Evolutionary conservation across 192 early-diverging fungal species (phyloP).

Genomic region (Polychytrium aggregatum): DNA sequence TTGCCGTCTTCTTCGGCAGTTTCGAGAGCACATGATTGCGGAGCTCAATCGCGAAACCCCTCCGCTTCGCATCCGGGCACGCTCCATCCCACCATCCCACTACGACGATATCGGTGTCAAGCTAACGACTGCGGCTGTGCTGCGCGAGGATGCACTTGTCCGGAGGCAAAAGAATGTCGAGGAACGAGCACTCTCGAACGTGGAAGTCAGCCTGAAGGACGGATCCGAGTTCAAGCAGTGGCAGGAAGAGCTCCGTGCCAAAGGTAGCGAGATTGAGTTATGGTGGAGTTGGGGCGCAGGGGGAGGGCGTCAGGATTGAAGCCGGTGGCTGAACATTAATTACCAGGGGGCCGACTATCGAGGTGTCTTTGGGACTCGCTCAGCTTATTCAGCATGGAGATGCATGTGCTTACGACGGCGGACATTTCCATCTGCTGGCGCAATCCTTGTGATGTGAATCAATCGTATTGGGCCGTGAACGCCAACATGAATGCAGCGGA

Average conservation of each 20-base stretch:
- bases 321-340: too few relatives aligned
- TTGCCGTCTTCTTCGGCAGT: slow-evolving; percentile 5
- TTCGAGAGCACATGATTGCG: slow-evolving; percentile 9
- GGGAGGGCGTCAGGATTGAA: too few relatives aligned
- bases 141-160: slow-evolving; percentile 39
- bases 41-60: slow-evolving; percentile 8
- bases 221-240: slow-evolving; percentile 23
- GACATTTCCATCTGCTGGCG: too few relatives aligned
- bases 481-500: too few relatives aligned
- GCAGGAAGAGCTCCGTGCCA: slow-evolving; percentile 19
- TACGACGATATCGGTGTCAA: slow-evolving; percentile 26
- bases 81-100: slow-evolving; percentile 12
- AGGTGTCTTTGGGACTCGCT: too few relatives aligned
- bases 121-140: slow-evolving; percentile 33
- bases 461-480: too few relatives aligned
- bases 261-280: too few relatives aligned
- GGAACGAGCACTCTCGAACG: slow-evolving; percentile 13
- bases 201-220: slow-evolving; percentile 28
- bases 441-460: too few relatives aligned
- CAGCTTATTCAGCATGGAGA: too few relatives aligned
- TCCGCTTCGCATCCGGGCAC: slow-evolving; percentile 2
- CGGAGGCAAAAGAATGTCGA: slow-evolving; percentile 16
- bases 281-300: too few relatives aligned
- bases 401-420: too few relatives aligned
- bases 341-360: too few relatives aligned